Base-by-base conservation (phyloP, 2,329 filamentous ascomycete species). In the Diplodia corticola region DNA sequence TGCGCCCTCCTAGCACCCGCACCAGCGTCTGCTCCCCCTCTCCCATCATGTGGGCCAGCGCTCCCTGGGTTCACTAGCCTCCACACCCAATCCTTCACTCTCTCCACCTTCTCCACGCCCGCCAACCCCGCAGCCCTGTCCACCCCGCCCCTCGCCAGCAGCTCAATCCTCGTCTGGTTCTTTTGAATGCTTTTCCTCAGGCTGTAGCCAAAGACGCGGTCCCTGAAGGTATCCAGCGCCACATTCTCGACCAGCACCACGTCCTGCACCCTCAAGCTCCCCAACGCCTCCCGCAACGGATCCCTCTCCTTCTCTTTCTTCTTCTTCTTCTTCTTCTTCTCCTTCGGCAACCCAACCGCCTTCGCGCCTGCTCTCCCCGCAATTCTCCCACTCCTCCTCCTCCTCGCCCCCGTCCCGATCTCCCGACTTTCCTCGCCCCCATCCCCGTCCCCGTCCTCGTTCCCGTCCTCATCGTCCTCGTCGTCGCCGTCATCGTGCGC, bases 161-260 rank as follows among this genome's bases (percentile, higher is more conserved):
- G 78, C 68, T 88, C 84, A 28, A 94, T 80, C 68, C 84, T 87
- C 4, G 92, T 82, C 54, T 74, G 74, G 26, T 92, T 84, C 70
- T 86, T 88, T 7, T 91, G 93, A 71, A 91, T 84, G 7, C 87
- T 87, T 69, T 85, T 86, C 30, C 90, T 86, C 68, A 97, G 79
- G 73, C 90, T 95, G 75, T 96, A 91, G 0, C 94, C 93, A 71
- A 95, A 93, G 0, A 97, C 93, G 71, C 86, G 89, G 54, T 87
- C 86, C 61, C 85, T 85, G 75, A 94, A 98, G 4, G 87, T 86
- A 63, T 87, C 87, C 61, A 98, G 81, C 0, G 90, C 92, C 6
- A 97, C 88, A 71, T 94, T 93, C 66, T 89, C 88, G 67, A 97
- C 75, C 15, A 97, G 82, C 5, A 98, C 82, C 1, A 97, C 86